Evolutionary conservation across 192 early-diverging fungal species (phyloP), one percentile per base, ranked within the genome.

Genomic region (Diversispora eburnea): DNA sequence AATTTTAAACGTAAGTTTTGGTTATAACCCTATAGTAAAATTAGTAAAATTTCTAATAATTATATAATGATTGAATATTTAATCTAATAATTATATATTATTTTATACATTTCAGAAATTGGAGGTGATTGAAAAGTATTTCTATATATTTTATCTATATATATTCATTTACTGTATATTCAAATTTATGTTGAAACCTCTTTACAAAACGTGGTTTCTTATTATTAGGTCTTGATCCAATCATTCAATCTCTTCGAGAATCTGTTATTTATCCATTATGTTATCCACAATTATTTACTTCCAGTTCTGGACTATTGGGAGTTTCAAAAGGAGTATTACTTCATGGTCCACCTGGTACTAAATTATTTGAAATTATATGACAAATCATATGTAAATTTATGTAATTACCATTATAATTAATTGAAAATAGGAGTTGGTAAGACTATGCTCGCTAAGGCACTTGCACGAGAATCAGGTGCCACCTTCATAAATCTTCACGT

Each of bases 401-500:
- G 9, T 15, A 56, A 42, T 67, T 74, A 9, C 10, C 72, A 74
- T 47, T 15, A 45, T 13, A 3, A 74, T 61, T 25, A 17, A 58
- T 25, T 7, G 22, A 19, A 33, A 58, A 47, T 42, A 80, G 90
- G 95, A 25, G 96, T 95, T 74, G 98, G 98, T 59, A 99, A 99
- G 78, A 99, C 96, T 15, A 97, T 99, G 94, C 76, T 97, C 76
- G 98, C 98, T 63, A 98, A 98, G 82, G 98, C 98, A 5, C 86
- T 99, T 39, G 96, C 98, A 42, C 91, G 91, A 59, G 98, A 99
- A 79, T 96, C 94, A n/a, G 89, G 90, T 55, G 98, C 98, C 0
- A 95, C 91, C 0, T 99, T 99, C 76, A 96, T 99, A 79, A 99
- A 98, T 77, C 84, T 99, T 77, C 96, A 96, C 75, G 87, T 98